phyloP scores from a whole-genome alignment of 177 flowering plant genomes.

The Telopea speciosissima region DNA sequence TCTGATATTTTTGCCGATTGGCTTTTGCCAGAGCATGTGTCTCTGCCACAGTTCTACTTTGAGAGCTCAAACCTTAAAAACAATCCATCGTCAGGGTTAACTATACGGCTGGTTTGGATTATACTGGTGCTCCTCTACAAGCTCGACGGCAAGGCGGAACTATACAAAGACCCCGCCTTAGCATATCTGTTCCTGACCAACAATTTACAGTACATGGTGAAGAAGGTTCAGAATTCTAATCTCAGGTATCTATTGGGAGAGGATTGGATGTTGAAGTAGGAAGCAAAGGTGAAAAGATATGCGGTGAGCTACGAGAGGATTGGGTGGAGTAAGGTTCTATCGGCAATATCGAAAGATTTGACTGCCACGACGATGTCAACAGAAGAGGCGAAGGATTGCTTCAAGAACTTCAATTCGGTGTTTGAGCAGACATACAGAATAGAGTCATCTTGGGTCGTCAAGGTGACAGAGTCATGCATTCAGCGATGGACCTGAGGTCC shows the following conservation, averaged over 20 bases:
- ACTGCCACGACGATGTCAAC: constrained; percentile 3
- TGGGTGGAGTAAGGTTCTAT: constrained; percentile 67
- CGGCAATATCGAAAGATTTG: constrained; percentile 39
- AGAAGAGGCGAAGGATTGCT: constrained; percentile 27
- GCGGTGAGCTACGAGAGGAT: constrained; percentile 54
- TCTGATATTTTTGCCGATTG: constrained; percentile 53
- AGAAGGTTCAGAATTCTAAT: constrained; percentile 47
- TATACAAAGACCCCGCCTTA: constrained; percentile 61
- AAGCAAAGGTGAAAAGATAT: constrained; percentile 48
- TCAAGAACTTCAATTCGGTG: constrained; percentile 39
- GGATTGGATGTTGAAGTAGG: constrained; percentile 60
- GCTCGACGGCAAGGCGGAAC: constrained; percentile 65
- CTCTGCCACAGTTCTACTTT: constrained; percentile 49
- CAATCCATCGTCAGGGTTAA: constrained; percentile 23
- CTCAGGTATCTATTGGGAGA: constrained; percentile 54
- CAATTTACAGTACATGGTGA: constrained; percentile 72
- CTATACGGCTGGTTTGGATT: constrained; percentile 63
- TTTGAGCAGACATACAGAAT: constrained; percentile 57
- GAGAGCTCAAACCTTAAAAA: constrained; percentile 23
- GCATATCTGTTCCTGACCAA: constrained; percentile 79
- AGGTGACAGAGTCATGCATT: too few species aligned
- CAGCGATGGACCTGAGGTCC: too few species aligned
- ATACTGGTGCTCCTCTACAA: constrained; percentile 72
- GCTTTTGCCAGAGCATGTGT: constrained; percentile 21
- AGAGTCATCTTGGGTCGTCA: constrained; percentile 59